Conservation (phyloP, 768 basidiomycete species). For the Suillus sp. region DNA sequence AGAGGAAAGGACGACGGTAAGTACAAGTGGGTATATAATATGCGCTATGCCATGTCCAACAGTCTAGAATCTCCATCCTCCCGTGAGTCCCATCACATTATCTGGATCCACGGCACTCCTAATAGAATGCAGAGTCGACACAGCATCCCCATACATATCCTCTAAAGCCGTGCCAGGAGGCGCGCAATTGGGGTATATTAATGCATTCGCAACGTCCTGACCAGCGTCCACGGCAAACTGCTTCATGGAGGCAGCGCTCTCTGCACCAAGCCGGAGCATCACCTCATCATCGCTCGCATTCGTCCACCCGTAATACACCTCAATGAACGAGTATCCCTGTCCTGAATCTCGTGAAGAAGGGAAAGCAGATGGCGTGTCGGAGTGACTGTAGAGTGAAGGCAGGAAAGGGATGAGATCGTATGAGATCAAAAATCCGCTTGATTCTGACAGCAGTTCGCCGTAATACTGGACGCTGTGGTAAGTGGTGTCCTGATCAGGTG, state of each 20-base stretch:
- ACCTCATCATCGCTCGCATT: conserved; percentile 35
- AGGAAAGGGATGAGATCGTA: conserved; percentile 52
- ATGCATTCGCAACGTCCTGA: conserved; percentile 39
- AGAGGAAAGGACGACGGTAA: no score
- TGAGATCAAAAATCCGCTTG: conserved; percentile 12
- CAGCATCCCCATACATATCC: conserved; percentile 53
- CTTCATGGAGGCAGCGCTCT: conserved; percentile 43
- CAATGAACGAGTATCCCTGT: conserved; percentile 42
- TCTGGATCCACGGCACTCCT: conserved; percentile 54
- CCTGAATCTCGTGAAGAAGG: conserved; percentile 41
- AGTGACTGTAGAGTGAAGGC: conserved; percentile 42
- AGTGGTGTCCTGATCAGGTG: neutral
- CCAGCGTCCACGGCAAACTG: conserved; percentile 41
- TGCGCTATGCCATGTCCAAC: neutral
- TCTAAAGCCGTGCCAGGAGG: conserved; percentile 51
- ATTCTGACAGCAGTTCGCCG: conserved; percentile 12
- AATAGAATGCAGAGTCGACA: conserved; percentile 42
- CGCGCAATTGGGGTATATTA: conserved; percentile 66
- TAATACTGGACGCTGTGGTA: conserved; percentile 10
- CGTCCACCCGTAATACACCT: conserved; percentile 51
- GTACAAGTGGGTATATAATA: no score
- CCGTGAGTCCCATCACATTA: conserved; percentile 66
- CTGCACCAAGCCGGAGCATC: conserved; percentile 43
- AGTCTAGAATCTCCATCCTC: conserved; percentile 55
- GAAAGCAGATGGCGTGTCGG: conserved; percentile 44